A percentile compares a stretch with the other conserved stretches of the same genome.
These are phyloP conservation scores for Colletotrichum gigasporum DNA, from an alignment of 2,329 filamentous ascomycete genomes.

Conservation along the genomic window DNA sequence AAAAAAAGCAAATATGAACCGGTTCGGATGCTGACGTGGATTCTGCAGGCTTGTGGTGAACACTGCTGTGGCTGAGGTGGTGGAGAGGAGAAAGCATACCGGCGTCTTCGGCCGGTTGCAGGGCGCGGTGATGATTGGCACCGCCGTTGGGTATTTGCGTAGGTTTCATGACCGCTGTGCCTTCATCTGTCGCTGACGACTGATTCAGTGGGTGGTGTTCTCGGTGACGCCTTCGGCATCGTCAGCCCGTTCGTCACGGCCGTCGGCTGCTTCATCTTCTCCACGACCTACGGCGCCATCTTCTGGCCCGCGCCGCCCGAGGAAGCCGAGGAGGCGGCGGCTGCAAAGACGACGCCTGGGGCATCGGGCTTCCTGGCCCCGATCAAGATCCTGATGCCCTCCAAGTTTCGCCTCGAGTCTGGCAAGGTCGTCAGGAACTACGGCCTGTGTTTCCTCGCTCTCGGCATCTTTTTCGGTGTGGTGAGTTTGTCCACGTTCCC, in stretches of 20 bases:
- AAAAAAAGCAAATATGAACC: neutral
- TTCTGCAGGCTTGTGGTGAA: constrained; percentile 67
- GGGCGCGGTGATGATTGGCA: constrained; percentile 74
- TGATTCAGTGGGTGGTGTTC: constrained; percentile 64
- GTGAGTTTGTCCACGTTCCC: constrained; percentile 48
- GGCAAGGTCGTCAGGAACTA: constrained; percentile 65
- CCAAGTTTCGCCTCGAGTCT: constrained; percentile 58
- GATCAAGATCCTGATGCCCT: constrained; percentile 68
- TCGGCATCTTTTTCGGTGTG: constrained; percentile 73
- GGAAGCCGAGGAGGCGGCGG: constrained; percentile 35
- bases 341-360: constrained; percentile 37
- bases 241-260: constrained; percentile 72
- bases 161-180: constrained; percentile 33
- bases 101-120: constrained; percentile 72
- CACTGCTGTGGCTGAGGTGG: constrained; percentile 73
- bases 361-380: constrained; percentile 69
- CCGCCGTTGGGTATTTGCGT: constrained; percentile 70
- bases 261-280: constrained; percentile 35
- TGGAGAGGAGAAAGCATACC: constrained; percentile 67
- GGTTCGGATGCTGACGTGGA: constrained; percentile 10
- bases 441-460: constrained; percentile 70
- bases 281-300: constrained; percentile 42
- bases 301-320: constrained; percentile 40
- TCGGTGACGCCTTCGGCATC: constrained; percentile 72
- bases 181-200: neutral